These are phyloP conservation scores for Calonectria fujianensis DNA, from an alignment of 2,329 filamentous ascomycete genomes.

Conservation along the genomic window DNA sequence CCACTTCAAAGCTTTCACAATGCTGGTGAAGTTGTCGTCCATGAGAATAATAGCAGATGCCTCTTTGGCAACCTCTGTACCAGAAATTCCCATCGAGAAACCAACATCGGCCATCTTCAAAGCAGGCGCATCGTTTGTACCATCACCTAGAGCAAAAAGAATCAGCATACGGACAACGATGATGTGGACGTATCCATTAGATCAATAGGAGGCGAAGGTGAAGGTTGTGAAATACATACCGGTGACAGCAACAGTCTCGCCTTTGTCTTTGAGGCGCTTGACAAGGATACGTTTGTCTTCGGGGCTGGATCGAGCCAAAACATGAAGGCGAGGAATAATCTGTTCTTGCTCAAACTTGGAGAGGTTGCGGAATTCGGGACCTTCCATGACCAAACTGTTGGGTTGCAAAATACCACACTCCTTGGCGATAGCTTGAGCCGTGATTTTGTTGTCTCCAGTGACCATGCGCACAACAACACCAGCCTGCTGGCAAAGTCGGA, in stretches of 20 bases:
- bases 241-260: constrained; percentile 87
- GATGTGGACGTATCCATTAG: neutral
- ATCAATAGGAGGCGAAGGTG: neutral
- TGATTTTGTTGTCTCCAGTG: constrained; percentile 87
- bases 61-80: constrained; percentile 90
- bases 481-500: constrained; percentile 82
- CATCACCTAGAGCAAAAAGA: constrained; percentile 70
- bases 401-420: constrained; percentile 85
- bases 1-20: constrained; percentile 89
- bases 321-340: constrained; percentile 81
- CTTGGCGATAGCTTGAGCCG: constrained; percentile 85
- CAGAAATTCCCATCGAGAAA: constrained; percentile 90
- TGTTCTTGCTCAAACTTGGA: constrained; percentile 78
- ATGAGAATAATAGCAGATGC: constrained; percentile 90
- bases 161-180: neutral
- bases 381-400: constrained; percentile 84
- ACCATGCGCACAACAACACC: constrained; percentile 91
- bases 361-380: constrained; percentile 85
- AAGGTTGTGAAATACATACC: constrained; percentile 55
- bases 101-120: constrained; percentile 88
- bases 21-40: constrained; percentile 93
- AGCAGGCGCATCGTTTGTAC: constrained; percentile 88
- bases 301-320: constrained; percentile 83
- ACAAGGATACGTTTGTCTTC: constrained; percentile 86
- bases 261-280: constrained; percentile 80